phyloP scores from a whole-genome alignment of 179 eudicot genomes.

The Actinidia chinensis region DNA sequence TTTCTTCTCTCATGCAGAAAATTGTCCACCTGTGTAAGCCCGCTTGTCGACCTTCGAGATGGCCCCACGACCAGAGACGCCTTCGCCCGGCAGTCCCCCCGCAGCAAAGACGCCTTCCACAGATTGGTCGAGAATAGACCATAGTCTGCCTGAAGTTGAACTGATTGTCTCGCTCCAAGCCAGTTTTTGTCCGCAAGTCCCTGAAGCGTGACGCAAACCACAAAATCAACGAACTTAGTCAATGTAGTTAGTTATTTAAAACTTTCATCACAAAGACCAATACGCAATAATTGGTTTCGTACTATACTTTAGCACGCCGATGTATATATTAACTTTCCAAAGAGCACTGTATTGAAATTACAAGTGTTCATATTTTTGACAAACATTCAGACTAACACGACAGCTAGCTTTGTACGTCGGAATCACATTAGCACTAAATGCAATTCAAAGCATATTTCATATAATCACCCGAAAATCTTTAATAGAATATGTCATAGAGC shows the following conservation, averaged over 20 bases:
- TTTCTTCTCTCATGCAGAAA: constrained; percentile 52
- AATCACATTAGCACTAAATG: too few species aligned
- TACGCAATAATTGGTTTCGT: neutral
- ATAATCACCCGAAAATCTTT: too few species aligned
- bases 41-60: constrained; percentile 89
- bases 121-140: constrained; percentile 83
- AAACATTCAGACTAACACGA: neutral
- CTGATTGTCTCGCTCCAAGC: constrained; percentile 72
- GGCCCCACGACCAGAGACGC: constrained; percentile 99
- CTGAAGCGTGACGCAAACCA: constrained; percentile 36
- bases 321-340: neutral
- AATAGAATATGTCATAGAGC: neutral
- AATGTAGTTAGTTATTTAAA: neutral
- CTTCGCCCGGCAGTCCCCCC: constrained; percentile 92
- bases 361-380: too few species aligned
- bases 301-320: neutral
- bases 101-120: constrained; percentile 95
- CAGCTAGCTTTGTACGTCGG: too few species aligned
- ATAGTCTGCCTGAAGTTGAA: constrained; percentile 91
- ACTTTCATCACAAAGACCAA: neutral
- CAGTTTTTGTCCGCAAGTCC: constrained; percentile 76
- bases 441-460: too few species aligned
- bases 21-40: constrained; percentile 78
- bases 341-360: constrained; percentile 16
- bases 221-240: too few species aligned